phyloP scores from a whole-genome alignment of 805 yeast genomes.

The Nakazawaea ishiwadae region DNA sequence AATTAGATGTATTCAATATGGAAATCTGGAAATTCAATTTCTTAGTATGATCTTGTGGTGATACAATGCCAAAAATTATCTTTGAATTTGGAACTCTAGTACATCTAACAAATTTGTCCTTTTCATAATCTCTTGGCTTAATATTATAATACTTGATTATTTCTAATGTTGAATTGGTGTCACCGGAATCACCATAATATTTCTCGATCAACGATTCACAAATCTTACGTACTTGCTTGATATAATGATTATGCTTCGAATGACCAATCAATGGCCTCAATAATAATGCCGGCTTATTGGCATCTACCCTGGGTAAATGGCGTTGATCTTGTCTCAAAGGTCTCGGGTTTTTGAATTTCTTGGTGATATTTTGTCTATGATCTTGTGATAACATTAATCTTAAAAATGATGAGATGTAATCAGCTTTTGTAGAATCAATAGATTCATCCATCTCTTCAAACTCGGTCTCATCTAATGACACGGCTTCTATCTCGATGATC shows the following conservation, averaged over 20 bases:
- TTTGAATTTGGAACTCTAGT: conserved; percentile 33
- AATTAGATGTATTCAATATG: conserved; percentile 34
- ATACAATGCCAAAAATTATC: conserved; percentile 11
- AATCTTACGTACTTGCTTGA: conserved; percentile 28
- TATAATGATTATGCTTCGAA: conserved; percentile 45
- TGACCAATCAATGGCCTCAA: conserved; percentile 57
- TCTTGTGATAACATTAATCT: conserved; percentile 60
- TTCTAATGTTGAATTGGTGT: background rate
- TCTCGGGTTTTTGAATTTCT: conserved; percentile 42
- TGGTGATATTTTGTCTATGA: conserved; percentile 41
- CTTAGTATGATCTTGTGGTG: conserved; percentile 15
- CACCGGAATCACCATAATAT: background rate
- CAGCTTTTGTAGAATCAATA: conserved; percentile 38
- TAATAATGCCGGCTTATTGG: conserved; percentile 39
- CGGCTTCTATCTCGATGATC: conserved; percentile 66
- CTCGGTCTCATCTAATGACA: conserved; percentile 34
- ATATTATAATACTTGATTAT: conserved; percentile 15
- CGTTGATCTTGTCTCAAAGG: conserved; percentile 30
- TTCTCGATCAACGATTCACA: conserved; percentile 15
- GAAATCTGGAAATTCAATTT: conserved; percentile 20
- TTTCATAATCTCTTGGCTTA: conserved; percentile 14
- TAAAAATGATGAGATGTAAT: conserved; percentile 45
- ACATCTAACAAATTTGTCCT: conserved; percentile 35
- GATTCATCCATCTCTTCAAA: conserved; percentile 32
- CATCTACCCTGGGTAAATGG: conserved; percentile 11